phyloP scores from a whole-genome alignment of 1,284 basidiomycete species.

The Somion occarium region DNA sequence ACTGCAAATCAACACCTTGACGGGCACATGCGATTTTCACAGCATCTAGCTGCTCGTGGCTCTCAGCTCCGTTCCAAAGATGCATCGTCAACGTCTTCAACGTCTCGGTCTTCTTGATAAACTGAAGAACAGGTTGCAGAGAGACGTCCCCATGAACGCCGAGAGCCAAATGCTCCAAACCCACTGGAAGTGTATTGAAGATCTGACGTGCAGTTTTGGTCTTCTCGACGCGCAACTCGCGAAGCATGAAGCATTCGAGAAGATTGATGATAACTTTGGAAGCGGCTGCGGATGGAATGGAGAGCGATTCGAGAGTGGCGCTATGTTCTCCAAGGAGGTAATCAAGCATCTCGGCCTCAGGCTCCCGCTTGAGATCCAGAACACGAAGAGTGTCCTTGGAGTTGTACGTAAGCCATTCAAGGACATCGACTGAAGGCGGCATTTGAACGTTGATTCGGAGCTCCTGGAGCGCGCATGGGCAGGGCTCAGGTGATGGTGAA shows the following conservation, averaged over 20 bases:
- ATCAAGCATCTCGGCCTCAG: constrained; percentile 46
- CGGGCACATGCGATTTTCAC: constrained; percentile 25
- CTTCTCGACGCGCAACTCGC: constrained; percentile 49
- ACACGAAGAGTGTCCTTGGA: constrained; percentile 43
- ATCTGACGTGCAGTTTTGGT: constrained; percentile 39
- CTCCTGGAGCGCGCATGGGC: constrained; percentile 41
- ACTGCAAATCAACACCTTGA: constrained; percentile 21
- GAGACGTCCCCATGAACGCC: constrained; percentile 51
- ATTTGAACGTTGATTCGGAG: constrained; percentile 59
- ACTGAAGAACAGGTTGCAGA: constrained; percentile 42
- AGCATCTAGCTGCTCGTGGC: constrained; percentile 19
- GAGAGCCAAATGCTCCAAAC: constrained; percentile 51
- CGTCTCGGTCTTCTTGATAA: constrained; percentile 20
- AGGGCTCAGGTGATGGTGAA: constrained; percentile 37
- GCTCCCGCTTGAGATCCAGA: constrained; percentile 56
- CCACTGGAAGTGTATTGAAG: constrained; percentile 44
- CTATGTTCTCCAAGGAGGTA: constrained; percentile 46
- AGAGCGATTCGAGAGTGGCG: constrained; percentile 44
- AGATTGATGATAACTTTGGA: constrained; percentile 43
- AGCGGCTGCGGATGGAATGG: constrained; percentile 49
- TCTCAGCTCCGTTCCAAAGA: constrained; percentile 23
- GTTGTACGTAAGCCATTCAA: constrained; percentile 62
- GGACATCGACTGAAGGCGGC: constrained; percentile 52
- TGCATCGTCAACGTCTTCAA: constrained; percentile 24
- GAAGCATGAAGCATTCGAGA: constrained; percentile 43